These are phyloP conservation scores for Venturia asperata DNA, from an alignment of 2,329 filamentous ascomycete genomes.

Conservation along the genomic window DNA sequence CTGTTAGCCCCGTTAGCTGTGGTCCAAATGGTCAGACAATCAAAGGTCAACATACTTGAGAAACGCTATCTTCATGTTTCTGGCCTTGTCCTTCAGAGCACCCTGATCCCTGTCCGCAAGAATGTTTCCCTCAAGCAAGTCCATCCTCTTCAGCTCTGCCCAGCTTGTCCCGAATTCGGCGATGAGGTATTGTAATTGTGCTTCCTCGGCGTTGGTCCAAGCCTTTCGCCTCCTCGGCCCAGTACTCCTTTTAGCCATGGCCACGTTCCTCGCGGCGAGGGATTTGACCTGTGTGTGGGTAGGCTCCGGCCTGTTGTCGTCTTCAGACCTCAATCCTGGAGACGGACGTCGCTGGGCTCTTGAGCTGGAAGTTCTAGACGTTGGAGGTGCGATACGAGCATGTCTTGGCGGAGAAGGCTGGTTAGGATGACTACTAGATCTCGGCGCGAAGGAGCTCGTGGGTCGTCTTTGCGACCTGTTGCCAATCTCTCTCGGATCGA, in stretches of 20 bases:
- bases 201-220: slow-evolving; percentile 23
- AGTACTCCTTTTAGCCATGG: neutral
- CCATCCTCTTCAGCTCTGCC: slow-evolving; percentile 37
- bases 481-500: slow-evolving; percentile 15
- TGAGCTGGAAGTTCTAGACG: neutral
- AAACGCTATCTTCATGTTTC: slow-evolving; percentile 35
- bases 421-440: slow-evolving; percentile 20
- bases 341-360: neutral
- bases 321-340: neutral
- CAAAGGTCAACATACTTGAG: slow-evolving; percentile 30
- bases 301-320: neutral
- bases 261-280: neutral
- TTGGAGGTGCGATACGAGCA: neutral
- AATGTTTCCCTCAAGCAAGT: slow-evolving; percentile 24
- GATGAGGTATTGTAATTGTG: slow-evolving; percentile 34
- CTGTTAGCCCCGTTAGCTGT: neutral
- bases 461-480: slow-evolving; percentile 7
- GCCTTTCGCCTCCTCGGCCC: slow-evolving; percentile 21
- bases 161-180: slow-evolving; percentile 41
- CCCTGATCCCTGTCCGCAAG: slow-evolving; percentile 42
- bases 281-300: neutral
- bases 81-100: slow-evolving; percentile 43
- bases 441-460: neutral
- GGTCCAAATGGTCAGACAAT: neutral
- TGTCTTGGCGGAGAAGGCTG: neutral